These are phyloP conservation scores for Phytopythium chamaehyphon DNA, from an alignment of 352 stramenopile genomes.

Conservation along the genomic window DNA sequence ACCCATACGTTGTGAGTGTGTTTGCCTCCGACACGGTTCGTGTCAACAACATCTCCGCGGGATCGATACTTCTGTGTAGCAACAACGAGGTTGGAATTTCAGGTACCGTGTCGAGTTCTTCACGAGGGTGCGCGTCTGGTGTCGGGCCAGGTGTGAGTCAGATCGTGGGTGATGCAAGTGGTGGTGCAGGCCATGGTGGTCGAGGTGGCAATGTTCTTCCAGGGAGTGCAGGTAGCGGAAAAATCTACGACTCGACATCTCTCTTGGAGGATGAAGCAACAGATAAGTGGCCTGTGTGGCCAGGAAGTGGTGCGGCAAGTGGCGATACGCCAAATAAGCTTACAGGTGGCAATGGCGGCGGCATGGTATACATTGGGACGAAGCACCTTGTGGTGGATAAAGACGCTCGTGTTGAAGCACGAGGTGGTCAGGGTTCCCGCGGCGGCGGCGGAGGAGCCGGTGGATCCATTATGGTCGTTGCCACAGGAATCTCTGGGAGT, in stretches of 20 bases:
- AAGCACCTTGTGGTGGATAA: slow-evolving; percentile 45
- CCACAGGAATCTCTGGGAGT: slow-evolving; percentile 55
- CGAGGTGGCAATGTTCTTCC: slow-evolving; percentile 57
- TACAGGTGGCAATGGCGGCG: slow-evolving; percentile 63
- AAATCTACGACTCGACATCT: slow-evolving; percentile 31
- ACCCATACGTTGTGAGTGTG: slow-evolving; percentile 39
- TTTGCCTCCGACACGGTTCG: slow-evolving; percentile 33
- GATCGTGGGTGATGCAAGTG: slow-evolving; percentile 44
- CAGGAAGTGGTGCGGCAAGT: slow-evolving; percentile 54
- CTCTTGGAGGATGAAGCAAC: slow-evolving; percentile 1
- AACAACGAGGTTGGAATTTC: slow-evolving; percentile 27
- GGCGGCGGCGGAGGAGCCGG: slow-evolving; percentile 70
- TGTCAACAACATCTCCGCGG: slow-evolving; percentile 45
- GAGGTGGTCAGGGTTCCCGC: slow-evolving; percentile 47
- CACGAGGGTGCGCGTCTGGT: slow-evolving; percentile 45
- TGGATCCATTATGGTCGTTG: slow-evolving; percentile 54
- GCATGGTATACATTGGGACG: slow-evolving; percentile 63
- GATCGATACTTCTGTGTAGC: slow-evolving; percentile 60
- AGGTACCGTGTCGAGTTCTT: slow-evolving; percentile 32
- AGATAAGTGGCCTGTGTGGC: slow-evolving; percentile 53
- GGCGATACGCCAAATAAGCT: slow-evolving; percentile 45
- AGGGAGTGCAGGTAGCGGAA: slow-evolving; percentile 38
- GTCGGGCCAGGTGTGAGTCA: slow-evolving; percentile 50
- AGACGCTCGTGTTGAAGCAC: slow-evolving; percentile 37
- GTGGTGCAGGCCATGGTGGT: slow-evolving; percentile 65